Conservation (phyloP, 495 filamentous ascomycete species). For the Letharia columbiana region DNA sequence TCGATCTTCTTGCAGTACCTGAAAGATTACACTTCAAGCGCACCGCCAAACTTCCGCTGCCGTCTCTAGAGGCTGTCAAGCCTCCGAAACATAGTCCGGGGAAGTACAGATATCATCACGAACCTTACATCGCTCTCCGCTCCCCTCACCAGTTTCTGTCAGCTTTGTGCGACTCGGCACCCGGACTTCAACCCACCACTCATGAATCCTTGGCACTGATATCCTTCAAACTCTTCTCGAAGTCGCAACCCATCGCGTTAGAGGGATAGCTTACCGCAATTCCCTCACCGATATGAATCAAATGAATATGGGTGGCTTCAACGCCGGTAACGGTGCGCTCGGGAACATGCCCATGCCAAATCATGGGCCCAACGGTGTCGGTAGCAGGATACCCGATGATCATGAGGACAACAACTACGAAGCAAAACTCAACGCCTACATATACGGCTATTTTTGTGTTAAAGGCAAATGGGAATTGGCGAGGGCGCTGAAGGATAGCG, state of each 20-base stretch:
- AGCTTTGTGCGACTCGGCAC: slow-evolving; percentile 18
- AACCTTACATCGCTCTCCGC: slow-evolving; percentile 2
- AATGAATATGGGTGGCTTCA: slow-evolving; percentile 61
- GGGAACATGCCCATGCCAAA: slow-evolving; percentile 66
- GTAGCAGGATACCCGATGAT: slow-evolving; percentile 39
- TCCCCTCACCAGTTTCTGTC: slow-evolving; percentile 1
- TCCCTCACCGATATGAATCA: slow-evolving; percentile 52
- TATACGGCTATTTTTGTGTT: slow-evolving; percentile 92
- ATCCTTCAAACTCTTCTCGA: slow-evolving; percentile 7
- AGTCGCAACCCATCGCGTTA: slow-evolving; percentile 10
- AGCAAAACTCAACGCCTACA: slow-evolving; percentile 78
- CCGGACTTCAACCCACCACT: slow-evolving; percentile 6
- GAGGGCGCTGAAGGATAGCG: slow-evolving; percentile 57
- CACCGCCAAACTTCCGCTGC: slow-evolving; percentile 16
- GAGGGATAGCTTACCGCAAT: background rate
- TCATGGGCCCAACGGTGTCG: slow-evolving; percentile 48
- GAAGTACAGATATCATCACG: slow-evolving; percentile 3
- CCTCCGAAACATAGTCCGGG: slow-evolving; percentile 10
- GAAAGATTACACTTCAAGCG: slow-evolving; percentile 16
- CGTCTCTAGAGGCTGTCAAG: slow-evolving; percentile 17
- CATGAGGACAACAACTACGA: slow-evolving; percentile 35
- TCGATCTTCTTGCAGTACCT: slow-evolving; percentile 15
- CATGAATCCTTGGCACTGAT: slow-evolving; percentile 16
- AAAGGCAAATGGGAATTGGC: slow-evolving; percentile 75
- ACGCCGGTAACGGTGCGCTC: slow-evolving; percentile 53